Evolutionary conservation across 176 grass and related monocot species (phyloP), one percentile per base, ranked within the genome.

Genomic region (Carex pumila): DNA sequence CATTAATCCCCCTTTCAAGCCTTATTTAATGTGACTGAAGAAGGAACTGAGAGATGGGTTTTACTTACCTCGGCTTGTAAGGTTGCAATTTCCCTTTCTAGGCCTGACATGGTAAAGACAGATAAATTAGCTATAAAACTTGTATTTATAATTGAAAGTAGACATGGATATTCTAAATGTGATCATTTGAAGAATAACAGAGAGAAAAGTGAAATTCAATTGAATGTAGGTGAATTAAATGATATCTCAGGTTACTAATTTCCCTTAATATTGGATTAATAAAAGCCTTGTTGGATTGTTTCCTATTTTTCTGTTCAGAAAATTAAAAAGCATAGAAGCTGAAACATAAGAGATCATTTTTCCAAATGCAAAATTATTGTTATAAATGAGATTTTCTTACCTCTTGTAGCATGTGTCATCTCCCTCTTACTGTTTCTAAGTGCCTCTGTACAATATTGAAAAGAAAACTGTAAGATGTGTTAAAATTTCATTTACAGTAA

Each of bases 371-470:
- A 77, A 55, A 17, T 32, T 73, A 25, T 73, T 31, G 70, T 22
- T 39, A 73, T 25, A 50, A 22, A 49, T 31, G 0, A 76, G 21
- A 6, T 82, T 12, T 47, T 12, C 0, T 88, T 79, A 95, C 96
- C 96, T 90, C 96, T 90, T 7, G 93, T 88, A 30, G 93, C 93
- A 84, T 92, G 88, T 67, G 89, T 85, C 82, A 99, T 85, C 83
- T 99, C 93, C 65, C 93, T 90, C 85, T 99, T 99, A 90, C 93
- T 99, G 70, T 74, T 85, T 86, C 96, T 89, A 52, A 99, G 89
- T 69, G 87, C 77, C 85, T 99, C 96, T 99, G 91, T 84, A 88
- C 57, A 89, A 75, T 34, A 90, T 43, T 19, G 32, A 68, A 22
- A 83, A 83, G 19, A 83, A 68, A 50, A 1, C 54, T 43, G 67